phyloP scores from a whole-genome alignment of 371 early-diverging fungal species.

The Mucor plumbeus region DNA sequence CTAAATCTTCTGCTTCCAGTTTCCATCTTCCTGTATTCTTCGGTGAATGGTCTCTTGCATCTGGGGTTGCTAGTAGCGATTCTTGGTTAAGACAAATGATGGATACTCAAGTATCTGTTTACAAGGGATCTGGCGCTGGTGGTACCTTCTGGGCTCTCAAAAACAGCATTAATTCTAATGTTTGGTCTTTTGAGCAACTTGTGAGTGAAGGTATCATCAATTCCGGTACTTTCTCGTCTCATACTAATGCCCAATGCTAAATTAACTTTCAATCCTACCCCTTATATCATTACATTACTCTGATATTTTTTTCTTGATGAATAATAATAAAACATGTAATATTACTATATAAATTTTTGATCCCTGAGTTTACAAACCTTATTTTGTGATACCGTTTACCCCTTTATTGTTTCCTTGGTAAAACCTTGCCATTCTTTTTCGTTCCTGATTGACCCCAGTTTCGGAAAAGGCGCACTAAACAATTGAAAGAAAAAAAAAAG shows the following conservation, averaged over 20 bases:
- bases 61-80: constrained; percentile 18
- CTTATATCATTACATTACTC: neutral
- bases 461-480: neutral
- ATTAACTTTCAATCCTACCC: neutral
- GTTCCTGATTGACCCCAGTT: no score
- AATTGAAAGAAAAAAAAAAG: neutral
- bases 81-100: constrained; percentile 15
- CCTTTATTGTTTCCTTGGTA: neutral
- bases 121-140: constrained; percentile 28
- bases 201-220: constrained; percentile 31
- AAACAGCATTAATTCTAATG: constrained; percentile 37
- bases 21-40: constrained; percentile 39
- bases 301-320: no score
- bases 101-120: constrained; percentile 25
- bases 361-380: no score
- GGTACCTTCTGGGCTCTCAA: constrained; percentile 38
- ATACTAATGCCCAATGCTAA: constrained; percentile 26
- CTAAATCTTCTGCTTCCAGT: neutral
- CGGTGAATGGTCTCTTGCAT: constrained; percentile 40
- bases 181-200: constrained; percentile 38
- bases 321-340: neutral
- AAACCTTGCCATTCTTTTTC: neutral
- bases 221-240: constrained; percentile 20
- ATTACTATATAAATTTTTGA: neutral
- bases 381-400: neutral